These are phyloP conservation scores for Globisporangium alternatum DNA, from an alignment of 352 stramenopile species.

Conservation along the genomic window DNA sequence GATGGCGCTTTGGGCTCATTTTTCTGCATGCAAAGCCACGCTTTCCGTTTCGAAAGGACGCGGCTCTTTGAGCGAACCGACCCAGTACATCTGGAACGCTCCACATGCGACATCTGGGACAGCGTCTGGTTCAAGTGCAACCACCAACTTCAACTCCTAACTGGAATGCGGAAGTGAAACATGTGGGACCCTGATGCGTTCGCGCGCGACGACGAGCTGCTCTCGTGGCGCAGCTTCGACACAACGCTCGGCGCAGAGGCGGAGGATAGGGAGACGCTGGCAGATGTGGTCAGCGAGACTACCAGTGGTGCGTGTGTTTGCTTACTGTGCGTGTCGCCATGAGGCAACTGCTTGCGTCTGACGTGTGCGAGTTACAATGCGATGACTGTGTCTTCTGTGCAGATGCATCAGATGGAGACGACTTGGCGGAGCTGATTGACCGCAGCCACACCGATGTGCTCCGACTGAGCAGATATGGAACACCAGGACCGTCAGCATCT, in stretches of 20 bases:
- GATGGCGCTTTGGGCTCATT: background rate
- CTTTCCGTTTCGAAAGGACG: constrained; percentile 6
- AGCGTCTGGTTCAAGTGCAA: background rate
- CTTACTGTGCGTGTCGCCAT: background rate
- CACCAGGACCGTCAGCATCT: background rate
- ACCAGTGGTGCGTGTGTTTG: constrained; percentile 13
- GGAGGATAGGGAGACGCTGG: background rate
- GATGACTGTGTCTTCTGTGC: background rate
- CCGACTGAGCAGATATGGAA: background rate
- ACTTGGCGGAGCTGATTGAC: constrained; percentile 26
- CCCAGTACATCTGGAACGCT: background rate
- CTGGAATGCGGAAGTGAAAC: background rate
- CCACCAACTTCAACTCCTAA: constrained; percentile 6
- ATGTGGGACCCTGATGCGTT: constrained; percentile 17
- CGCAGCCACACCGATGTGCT: background rate
- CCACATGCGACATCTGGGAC: background rate
- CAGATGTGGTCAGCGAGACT: constrained; percentile 16
- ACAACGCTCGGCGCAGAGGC: constrained; percentile 17
- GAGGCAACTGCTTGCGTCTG: background rate
- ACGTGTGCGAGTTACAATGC: background rate
- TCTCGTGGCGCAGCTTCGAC: constrained; percentile 42
- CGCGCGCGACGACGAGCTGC: constrained; percentile 29
- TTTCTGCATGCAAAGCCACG: background rate
- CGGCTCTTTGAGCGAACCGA: background rate
- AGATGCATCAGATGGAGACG: constrained; percentile 29